Conservation (phyloP, 768 basidiomycete species). For the Auricularia sp. region DNA sequence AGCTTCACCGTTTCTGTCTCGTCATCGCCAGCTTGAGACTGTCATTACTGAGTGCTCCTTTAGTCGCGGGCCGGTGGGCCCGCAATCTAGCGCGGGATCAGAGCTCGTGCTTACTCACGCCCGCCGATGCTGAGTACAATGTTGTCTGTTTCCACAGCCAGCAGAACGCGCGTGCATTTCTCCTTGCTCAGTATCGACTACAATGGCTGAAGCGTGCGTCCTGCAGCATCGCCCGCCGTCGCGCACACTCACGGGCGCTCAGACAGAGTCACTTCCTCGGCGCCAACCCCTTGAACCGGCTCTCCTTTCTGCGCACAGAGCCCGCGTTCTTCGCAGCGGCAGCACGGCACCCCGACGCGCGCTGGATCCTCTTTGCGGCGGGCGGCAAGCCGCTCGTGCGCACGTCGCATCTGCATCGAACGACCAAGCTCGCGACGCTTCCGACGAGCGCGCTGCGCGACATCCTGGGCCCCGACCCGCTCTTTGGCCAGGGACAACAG, state of each 20-base stretch:
- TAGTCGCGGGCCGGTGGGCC: no score
- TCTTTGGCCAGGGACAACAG: constrained; percentile 59
- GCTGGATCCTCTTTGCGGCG: constrained; percentile 70
- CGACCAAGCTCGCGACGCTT: constrained; percentile 39
- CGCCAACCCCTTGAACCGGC: constrained; percentile 68
- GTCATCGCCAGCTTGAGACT: no score
- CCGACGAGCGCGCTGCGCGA: constrained; percentile 51
- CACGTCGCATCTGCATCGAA: constrained; percentile 19
- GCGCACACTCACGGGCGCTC: not conserved
- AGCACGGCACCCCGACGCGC: constrained; percentile 44
- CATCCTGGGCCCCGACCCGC: constrained; percentile 57
- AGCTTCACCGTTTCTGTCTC: no score
- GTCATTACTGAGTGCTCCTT: no score
- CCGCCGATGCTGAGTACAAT: no score
- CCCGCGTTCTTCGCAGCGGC: constrained; percentile 68
- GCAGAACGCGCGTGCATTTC: not conserved
- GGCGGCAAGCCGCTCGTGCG: constrained; percentile 54
- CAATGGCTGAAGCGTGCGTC: not conserved
- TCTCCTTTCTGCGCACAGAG: constrained; percentile 73
- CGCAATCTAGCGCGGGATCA: no score
- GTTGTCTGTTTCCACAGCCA: no score
- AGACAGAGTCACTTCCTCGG: constrained; percentile 42
- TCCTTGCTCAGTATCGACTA: not conserved
- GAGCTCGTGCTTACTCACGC: no score
- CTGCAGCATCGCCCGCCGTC: not conserved